Evolutionary conservation across 257 asterid genomes (phyloP), one percentile per base, ranked within the genome.

Genomic region (Nicotiana obtusifolia): DNA sequence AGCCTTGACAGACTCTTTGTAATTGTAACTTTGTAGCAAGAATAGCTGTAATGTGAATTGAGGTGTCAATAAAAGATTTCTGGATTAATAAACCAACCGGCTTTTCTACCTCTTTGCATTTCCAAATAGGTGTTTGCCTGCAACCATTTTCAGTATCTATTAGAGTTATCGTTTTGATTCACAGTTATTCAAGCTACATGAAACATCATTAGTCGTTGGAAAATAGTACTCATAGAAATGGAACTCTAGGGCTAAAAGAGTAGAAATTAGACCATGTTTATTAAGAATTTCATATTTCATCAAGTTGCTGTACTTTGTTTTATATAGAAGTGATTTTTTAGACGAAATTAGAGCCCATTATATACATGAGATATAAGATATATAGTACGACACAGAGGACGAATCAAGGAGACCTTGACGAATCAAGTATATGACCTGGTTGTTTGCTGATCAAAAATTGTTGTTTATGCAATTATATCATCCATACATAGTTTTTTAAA

Each of bases 1-100:
- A 78, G 22, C 26, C 76, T 44, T 82, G 78, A 83, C 47, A 4
- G 56, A 47, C 52, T 77, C 81, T n/a, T 44, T 82, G 81, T 31
- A 77, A 64, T 44, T 82, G 81, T 31, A 77, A 75, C 64, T 49
- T 35, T 35, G 26, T 77, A 61, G 28, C 37, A 53, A 20, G 67
- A 22, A 52, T 82, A 80, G 31, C 73, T 64, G 57, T 26, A 17
- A 17, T 75, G 33, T 52, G 14, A 52, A 77, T 49, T 44, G 64
- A 41, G 67, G 61, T 84, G 81, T 71, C 44, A 80, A 56, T 80
- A 2, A 52, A 11, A 3, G 20, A 69, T 6, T 69, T 69, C 9
- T 49, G 35, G 20, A 13, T 11, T 44, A 69, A 56, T 57, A 57
- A 57, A 0, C 24, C 24, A 19, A 6, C 11, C 62, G 19, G 24